Evolutionary conservation across 768 basidiomycete species (phyloP), one percentile per base, ranked within the genome.

Genomic region (Boletus sp.): DNA sequence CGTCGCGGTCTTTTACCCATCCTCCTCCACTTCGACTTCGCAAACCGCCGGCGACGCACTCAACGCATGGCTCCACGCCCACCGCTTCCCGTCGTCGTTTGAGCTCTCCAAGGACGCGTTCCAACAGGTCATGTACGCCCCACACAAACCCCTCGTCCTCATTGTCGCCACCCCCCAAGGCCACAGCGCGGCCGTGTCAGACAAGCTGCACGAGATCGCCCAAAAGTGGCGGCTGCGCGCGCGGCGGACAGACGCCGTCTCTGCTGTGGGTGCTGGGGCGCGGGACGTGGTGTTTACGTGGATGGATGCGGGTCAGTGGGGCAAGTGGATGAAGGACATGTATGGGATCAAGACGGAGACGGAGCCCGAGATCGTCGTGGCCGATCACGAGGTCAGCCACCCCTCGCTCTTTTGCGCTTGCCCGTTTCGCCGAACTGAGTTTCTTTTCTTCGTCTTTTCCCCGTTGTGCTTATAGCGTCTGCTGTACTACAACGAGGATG

Each of bases 291-390:
- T 94, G 46, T 97, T 94, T 71, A 79, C 87, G 9, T 93, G 88
- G 87, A 93, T 97, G 83, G 92, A 99, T 64, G 81, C 76, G 2
- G 84, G 83, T 25, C 81, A 78, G 70, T 98, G 96, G 94, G 78
- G 71, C 25, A 84, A 81, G 47, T 98, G 94, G 94, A 75, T 96
- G 73, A 93, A 90, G 77, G 85, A 84, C 61, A 93, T 93, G 84
- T 98, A 98, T 72, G 86, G 87, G 29, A 74, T 93, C 61, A 74
- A 70, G 59, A 53, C 58, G 9, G 58, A 46, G 8, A 50, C 54
- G 0, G 67, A 66, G 23, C 70, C 72, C 7, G 61, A 61, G 11
- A 76, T 92, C 23, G 78, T 96, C n/a, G 80, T 97, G 53, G 80
- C 88, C 2, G 89, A 95, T 69, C 93, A 96, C 57, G 74, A 79